These are phyloP conservation scores for Myrica gale DNA, from an alignment of 306 rosid species.

Conservation along the genomic window DNA sequence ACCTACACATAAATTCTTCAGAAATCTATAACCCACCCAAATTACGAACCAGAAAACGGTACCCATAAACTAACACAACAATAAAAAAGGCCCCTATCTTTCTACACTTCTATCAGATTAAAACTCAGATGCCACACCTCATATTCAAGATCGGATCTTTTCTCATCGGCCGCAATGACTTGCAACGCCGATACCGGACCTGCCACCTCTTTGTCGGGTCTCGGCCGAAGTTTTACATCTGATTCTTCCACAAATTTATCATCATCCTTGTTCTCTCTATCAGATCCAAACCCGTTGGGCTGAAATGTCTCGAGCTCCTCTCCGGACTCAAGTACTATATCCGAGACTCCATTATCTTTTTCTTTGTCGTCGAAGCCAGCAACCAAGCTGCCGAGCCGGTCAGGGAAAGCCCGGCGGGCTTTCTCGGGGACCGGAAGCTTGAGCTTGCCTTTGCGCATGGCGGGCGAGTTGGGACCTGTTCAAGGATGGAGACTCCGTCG, in stretches of 20 bases:
- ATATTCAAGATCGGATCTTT: conserved; percentile 63
- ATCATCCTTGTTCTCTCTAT: conserved; percentile 21
- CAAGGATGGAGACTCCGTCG: conserved; percentile 4
- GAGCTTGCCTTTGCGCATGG: conserved; percentile 69
- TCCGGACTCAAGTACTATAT: conserved; percentile 48
- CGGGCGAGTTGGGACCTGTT: conserved; percentile 25
- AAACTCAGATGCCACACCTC: conserved; percentile 44
- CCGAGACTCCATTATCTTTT: conserved; percentile 28
- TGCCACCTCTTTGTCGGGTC: conserved; percentile 27
- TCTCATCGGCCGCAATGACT: conserved; percentile 66
- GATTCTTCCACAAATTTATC: conserved; percentile 8
- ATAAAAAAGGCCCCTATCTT: neutral
- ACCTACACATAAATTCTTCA: neutral
- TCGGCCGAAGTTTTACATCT: conserved; percentile 25
- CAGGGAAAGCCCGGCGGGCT: conserved; percentile 46
- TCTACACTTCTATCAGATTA: neutral
- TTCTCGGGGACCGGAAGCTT: conserved; percentile 60
- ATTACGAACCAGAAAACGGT: neutral
- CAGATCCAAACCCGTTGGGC: conserved; percentile 44
- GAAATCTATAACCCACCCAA: neutral
- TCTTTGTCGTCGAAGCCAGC: conserved; percentile 42
- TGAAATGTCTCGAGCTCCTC: conserved; percentile 74
- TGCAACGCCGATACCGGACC: conserved; percentile 42
- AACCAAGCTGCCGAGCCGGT: conserved; percentile 57
- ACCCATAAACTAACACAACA: neutral